Evolutionary conservation across 345 rosid species (phyloP), one percentile per base, ranked within the genome.

Genomic region (Citrus inodora): DNA sequence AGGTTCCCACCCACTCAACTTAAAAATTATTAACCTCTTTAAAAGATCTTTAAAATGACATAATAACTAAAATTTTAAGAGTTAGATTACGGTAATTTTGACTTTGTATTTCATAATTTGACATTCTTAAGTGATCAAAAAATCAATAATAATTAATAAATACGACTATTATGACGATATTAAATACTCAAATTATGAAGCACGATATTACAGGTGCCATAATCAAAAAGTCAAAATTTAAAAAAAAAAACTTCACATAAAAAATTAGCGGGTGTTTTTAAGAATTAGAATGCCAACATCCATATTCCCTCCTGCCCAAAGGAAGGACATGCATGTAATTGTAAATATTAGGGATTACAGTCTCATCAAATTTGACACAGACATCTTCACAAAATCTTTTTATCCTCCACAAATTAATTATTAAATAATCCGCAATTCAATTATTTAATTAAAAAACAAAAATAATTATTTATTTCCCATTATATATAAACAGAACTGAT

Each of bases 321-420:
- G 56, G 68, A 60, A 78, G 73, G 79, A 69, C 77, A 22, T 59
- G 70, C 66, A 73, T 76, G 51, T 46, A 11, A 46, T 46, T 46
- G 87, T 87, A 80, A 87, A 80, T 75, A 76, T 77, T 78, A 76
- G 72, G 81, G 87, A 83, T 81, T 71, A 77, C 85, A 48, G 90
- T 86, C 92, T 73, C 78, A 63, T 87, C 93, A 79, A 86, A 46
- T 10, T 11, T 46, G 16, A 46, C 17, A 46, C 51, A 46, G 4
- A 13, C 51, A 53, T 17, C 21, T 53, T 53, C 22, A 53, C 21
- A 17, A 63, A 61, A 65, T 78, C 27, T 38, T 16, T 16, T 46
- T n/a, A 33, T 38, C 16, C 35, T 38, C 51, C 62, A 61, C 14
- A 59, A 65, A 16, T 37, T 40, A 28, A 32, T 78, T 25, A 58